These are phyloP conservation scores for Cochlearia excelsa DNA, from an alignment of 345 rosid species.

Conservation along the genomic window DNA sequence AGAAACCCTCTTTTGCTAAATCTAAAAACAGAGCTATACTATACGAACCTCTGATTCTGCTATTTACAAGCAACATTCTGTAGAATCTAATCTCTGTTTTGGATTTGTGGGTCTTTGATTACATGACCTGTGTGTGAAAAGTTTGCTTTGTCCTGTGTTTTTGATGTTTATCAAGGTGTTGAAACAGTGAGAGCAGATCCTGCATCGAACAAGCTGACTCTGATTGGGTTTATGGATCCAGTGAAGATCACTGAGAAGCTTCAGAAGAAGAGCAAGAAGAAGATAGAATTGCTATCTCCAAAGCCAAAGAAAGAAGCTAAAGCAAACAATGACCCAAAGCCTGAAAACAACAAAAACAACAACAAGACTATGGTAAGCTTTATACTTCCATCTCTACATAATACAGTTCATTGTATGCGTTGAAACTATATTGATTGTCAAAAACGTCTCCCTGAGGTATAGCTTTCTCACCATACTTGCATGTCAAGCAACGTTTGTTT, in stretches of 20 bases:
- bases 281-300: conserved; percentile 70
- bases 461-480: no score
- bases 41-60: background rate
- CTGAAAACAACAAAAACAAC: conserved; percentile 22
- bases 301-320: conserved; percentile 57
- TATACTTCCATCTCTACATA: background rate
- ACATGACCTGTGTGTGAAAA: no score
- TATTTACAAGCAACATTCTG: background rate
- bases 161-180: conserved; percentile 26
- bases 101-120: conserved; percentile 13
- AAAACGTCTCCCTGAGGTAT: no score
- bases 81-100: background rate
- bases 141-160: background rate
- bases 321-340: conserved; percentile 26
- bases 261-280: conserved; percentile 53
- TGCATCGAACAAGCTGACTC: conserved; percentile 54
- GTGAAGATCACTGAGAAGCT: conserved; percentile 44
- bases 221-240: conserved; percentile 68
- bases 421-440: background rate
- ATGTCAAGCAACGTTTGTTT: no score
- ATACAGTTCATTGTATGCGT: background rate
- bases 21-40: background rate
- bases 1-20: no score
- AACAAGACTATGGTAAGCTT: conserved; percentile 29
- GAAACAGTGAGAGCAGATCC: conserved; percentile 55